A percentile compares a stretch with the other conserved stretches of the same genome.
These are phyloP conservation scores for Huntiella abstrusa DNA, from an alignment of 2,329 filamentous ascomycete genomes.

Conservation along the genomic window DNA sequence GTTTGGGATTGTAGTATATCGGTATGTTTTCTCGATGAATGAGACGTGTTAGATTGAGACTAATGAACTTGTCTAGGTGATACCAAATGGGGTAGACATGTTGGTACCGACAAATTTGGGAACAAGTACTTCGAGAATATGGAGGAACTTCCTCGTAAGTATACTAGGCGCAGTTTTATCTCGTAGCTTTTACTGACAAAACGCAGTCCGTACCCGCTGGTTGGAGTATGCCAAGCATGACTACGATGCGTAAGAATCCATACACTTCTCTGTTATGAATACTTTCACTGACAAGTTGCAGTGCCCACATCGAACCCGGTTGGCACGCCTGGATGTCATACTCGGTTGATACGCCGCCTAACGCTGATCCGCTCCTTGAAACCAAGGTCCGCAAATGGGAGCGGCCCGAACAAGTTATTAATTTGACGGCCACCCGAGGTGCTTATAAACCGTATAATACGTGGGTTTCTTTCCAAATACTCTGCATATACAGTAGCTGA, in stretches of 20 bases:
- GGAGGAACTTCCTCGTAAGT: slow-evolving; percentile 76
- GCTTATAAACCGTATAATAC: slow-evolving; percentile 92
- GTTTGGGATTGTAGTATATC: background rate
- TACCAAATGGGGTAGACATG: slow-evolving; percentile 78
- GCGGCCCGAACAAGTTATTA: slow-evolving; percentile 48
- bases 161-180: background rate
- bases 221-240: slow-evolving; percentile 88
- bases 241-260: slow-evolving; percentile 36
- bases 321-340: slow-evolving; percentile 99
- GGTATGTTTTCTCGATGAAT: background rate
- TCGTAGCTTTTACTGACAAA: background rate
- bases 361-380: slow-evolving; percentile 52
- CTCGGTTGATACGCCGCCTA: slow-evolving; percentile 70
- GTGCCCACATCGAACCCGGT: slow-evolving; percentile 71
- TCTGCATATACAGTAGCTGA: background rate
- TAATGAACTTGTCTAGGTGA: slow-evolving; percentile 43
- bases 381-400: slow-evolving; percentile 58
- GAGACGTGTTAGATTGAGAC: background rate
- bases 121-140: slow-evolving; percentile 97
- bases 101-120: slow-evolving; percentile 74
- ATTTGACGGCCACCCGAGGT: slow-evolving; percentile 53
- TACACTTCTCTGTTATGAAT: background rate
- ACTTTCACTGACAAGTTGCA: background rate
- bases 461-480: slow-evolving; percentile 34
- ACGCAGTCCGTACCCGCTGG: slow-evolving; percentile 78